Conservation (phyloP, 495 filamentous ascomycete genomes). For the Tetracladium marchalianum region DNA sequence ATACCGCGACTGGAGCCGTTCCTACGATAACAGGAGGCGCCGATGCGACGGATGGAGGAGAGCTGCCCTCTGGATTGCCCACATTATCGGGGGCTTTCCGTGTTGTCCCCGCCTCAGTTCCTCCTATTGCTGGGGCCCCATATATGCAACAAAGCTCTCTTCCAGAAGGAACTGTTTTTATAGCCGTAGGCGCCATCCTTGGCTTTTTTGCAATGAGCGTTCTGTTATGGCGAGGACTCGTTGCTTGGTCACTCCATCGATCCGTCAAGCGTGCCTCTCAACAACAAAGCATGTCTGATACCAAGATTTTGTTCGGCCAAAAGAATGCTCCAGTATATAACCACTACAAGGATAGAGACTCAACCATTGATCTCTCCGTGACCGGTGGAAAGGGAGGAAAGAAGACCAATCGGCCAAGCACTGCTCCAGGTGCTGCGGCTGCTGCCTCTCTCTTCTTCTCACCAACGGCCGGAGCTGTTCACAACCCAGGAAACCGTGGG, state of each 20-base stretch:
- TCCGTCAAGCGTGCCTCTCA: slow-evolving; percentile 74
- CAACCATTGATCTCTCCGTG: slow-evolving; percentile 49
- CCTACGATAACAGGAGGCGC: slow-evolving; percentile 14
- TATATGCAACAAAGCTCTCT: slow-evolving; percentile 91
- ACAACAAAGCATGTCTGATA: slow-evolving; percentile 54
- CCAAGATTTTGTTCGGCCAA: slow-evolving; percentile 45
- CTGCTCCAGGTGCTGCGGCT: slow-evolving; percentile 28
- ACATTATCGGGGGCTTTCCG: slow-evolving; percentile 19
- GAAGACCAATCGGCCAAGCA: slow-evolving; percentile 32
- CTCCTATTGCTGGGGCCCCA: slow-evolving; percentile 74
- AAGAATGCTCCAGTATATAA: slow-evolving; percentile 35
- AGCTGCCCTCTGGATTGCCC: slow-evolving; percentile 19
- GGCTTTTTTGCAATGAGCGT: slow-evolving; percentile 72
- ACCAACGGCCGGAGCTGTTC: slow-evolving; percentile 51
- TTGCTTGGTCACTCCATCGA: slow-evolving; percentile 88
- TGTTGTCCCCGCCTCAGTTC: slow-evolving; percentile 50
- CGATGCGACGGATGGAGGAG: slow-evolving; percentile 10
- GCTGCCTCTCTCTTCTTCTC: slow-evolving; percentile 76
- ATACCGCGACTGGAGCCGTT: slow-evolving; percentile 10
- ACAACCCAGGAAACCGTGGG: slow-evolving; percentile 39
- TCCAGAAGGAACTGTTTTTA: slow-evolving; percentile 94
- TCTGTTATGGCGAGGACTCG: slow-evolving; percentile 76
- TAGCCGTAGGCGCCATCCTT: slow-evolving; percentile 79
- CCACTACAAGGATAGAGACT: slow-evolving; percentile 51
- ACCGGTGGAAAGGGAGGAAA: slow-evolving; percentile 28